phyloP scores from a whole-genome alignment of 768 basidiomycete genomes.

The Leccinum uliginosum region DNA sequence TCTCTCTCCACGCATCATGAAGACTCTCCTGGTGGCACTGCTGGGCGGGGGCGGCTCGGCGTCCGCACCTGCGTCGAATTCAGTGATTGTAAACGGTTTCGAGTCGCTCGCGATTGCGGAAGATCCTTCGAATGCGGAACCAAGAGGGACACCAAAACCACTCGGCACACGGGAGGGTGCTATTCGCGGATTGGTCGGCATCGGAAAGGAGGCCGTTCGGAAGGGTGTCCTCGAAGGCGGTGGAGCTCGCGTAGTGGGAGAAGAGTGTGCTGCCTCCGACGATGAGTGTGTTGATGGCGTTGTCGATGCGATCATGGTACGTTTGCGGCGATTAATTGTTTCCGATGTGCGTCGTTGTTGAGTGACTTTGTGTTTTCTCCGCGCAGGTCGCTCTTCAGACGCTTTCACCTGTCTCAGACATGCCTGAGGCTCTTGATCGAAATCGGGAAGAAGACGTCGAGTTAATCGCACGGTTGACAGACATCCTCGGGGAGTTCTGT shows the following conservation, averaged over 20 bases:
- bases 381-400: conserved; percentile 58
- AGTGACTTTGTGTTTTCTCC: neutral
- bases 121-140: conserved; percentile 38
- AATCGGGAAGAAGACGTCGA: conserved; percentile 44
- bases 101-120: conserved; percentile 23
- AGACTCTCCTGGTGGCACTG: conserved; percentile 86
- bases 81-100: conserved; percentile 23
- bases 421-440: conserved; percentile 54
- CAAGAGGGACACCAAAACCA: conserved; percentile 44
- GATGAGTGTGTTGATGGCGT: conserved; percentile 40
- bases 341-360: neutral
- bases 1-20: conserved; percentile 85
- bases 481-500: conserved; percentile 60
- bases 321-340: conserved; percentile 10
- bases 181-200: conserved; percentile 78
- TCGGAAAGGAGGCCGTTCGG: conserved; percentile 80
- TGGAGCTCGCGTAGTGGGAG: conserved; percentile 70
- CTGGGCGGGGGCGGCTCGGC: conserved; percentile 34
- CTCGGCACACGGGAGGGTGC: conserved; percentile 87
- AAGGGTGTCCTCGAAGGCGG: conserved; percentile 81
- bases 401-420: conserved; percentile 53
- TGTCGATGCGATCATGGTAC: conserved; percentile 60
- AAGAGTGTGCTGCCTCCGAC: conserved; percentile 44
- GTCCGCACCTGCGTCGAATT: conserved; percentile 6
- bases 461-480: conserved; percentile 43